phyloP scores from a whole-genome alignment of 139 green algal species.

The Chlorella sp. region DNA sequence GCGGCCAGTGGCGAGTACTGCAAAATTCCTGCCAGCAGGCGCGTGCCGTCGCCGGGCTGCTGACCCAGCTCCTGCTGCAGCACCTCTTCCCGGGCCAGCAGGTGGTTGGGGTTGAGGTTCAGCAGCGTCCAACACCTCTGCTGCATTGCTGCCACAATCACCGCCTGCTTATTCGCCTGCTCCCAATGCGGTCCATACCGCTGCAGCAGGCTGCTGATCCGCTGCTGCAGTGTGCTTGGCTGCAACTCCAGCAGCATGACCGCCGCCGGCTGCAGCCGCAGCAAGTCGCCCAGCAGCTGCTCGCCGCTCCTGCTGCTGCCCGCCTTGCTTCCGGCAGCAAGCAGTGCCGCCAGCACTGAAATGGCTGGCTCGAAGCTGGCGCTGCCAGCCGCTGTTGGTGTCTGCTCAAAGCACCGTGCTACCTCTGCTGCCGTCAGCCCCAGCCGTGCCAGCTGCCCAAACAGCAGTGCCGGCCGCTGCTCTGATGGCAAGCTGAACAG shows the following conservation, averaged over 20 bases:
- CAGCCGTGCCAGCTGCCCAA: constrained; percentile 16
- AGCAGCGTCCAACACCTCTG: not conserved
- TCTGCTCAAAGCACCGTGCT: not conserved
- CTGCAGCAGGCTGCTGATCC: not conserved
- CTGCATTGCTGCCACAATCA: not conserved
- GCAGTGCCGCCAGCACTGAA: not conserved
- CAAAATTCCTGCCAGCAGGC: not conserved
- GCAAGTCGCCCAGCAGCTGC: constrained; percentile 4
- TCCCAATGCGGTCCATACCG: not conserved
- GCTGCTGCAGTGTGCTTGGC: not conserved
- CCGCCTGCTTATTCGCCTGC: not conserved
- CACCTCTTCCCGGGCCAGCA: not conserved
- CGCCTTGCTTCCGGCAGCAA: not conserved
- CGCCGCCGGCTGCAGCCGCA: not conserved
- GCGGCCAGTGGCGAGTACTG: no score
- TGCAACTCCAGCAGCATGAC: not conserved
- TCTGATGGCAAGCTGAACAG: constrained; percentile 8
- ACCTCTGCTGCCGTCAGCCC: not conserved
- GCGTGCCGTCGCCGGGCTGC: not conserved
- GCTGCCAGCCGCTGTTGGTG: not conserved
- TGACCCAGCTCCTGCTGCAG: constrained; percentile 18
- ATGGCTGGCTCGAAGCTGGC: constrained; percentile 8
- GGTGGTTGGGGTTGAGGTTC: no score
- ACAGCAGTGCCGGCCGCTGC: constrained; percentile 1
- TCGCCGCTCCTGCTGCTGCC: not conserved